Evolutionary conservation across 2,329 filamentous ascomycete species (phyloP).

Genomic region (Xylariales sp.): DNA sequence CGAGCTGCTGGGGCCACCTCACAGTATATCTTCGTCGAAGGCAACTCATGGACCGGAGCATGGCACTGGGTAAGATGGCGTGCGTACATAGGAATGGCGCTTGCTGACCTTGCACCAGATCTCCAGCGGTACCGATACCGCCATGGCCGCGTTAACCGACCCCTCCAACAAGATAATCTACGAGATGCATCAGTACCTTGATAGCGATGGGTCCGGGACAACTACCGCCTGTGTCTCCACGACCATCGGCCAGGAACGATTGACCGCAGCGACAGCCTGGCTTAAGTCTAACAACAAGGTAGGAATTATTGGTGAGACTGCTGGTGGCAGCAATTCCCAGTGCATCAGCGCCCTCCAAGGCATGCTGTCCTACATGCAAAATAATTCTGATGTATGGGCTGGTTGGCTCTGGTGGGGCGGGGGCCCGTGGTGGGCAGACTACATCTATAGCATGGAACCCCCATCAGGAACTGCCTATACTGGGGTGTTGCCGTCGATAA

Average conservation of each 20-base stretch:
- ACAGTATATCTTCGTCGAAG: slow-evolving; percentile 49
- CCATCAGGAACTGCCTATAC: slow-evolving; percentile 22
- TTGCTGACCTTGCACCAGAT: too few species aligned
- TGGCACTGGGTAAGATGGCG: slow-evolving; percentile 38
- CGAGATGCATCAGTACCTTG: too few species aligned
- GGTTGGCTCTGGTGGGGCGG: not conserved
- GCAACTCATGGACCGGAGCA: slow-evolving; percentile 49
- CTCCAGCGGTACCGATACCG: too few species aligned
- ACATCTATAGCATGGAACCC: slow-evolving; percentile 25
- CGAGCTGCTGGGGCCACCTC: slow-evolving; percentile 52
- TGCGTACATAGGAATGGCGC: too few species aligned
- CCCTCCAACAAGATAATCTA: too few species aligned
- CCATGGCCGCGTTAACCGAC: too few species aligned
- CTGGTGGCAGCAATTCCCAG: slow-evolving; percentile 44
- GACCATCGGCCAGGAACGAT: too few species aligned
- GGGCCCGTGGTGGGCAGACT: not conserved
- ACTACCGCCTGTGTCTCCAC: too few species aligned
- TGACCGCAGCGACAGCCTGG: too few species aligned
- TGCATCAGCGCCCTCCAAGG: slow-evolving; percentile 48
- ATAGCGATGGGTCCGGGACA: too few species aligned
- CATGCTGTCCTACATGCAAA: slow-evolving; percentile 46
- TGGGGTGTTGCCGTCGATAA: slow-evolving; percentile 21
- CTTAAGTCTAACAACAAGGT: slow-evolving; percentile 49
- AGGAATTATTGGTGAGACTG: slow-evolving; percentile 52
- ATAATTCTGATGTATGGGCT: slow-evolving; percentile 55